Evolutionary conservation across 1,284 basidiomycete species (phyloP).

Genomic region (Porphyrellus sp.): DNA sequence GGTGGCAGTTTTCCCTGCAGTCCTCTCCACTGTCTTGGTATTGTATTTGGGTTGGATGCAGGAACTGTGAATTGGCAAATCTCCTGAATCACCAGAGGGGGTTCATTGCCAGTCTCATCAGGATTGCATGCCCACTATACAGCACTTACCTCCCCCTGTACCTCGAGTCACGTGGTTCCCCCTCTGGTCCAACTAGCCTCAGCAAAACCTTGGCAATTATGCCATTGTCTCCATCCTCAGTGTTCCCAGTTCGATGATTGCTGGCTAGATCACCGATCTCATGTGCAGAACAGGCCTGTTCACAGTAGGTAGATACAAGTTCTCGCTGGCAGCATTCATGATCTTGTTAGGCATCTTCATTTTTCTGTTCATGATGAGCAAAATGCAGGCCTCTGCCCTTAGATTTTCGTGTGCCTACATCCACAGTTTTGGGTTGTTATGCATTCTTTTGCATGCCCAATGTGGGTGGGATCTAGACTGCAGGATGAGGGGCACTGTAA

Average conservation of each 20-base stretch:
- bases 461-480: conserved; percentile 15
- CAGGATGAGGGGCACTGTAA: conserved; percentile 23
- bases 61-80: too few relatives aligned
- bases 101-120: conserved; percentile 41
- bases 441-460: background rate
- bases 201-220: conserved; percentile 46
- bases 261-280: conserved; percentile 55
- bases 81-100: too few relatives aligned
- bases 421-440: too few relatives aligned
- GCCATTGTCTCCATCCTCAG: conserved; percentile 49
- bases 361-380: conserved; percentile 60
- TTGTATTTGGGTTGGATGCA: too few relatives aligned
- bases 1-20: too few relatives aligned
- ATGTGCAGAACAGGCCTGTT: conserved; percentile 32
- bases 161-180: conserved; percentile 41
- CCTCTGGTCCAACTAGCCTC: conserved; percentile 31
- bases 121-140: conserved; percentile 61
- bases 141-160: conserved; percentile 53
- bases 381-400: conserved; percentile 43
- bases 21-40: too few relatives aligned
- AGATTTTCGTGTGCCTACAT: conserved; percentile 52
- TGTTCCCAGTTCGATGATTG: conserved; percentile 57
- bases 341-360: conserved; percentile 54
- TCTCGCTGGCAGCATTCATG: conserved; percentile 51
- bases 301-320: conserved; percentile 48